These are phyloP conservation scores for Lipomyces japonicus DNA, from an alignment of 805 yeast genomes.

Conservation along the genomic window DNA sequence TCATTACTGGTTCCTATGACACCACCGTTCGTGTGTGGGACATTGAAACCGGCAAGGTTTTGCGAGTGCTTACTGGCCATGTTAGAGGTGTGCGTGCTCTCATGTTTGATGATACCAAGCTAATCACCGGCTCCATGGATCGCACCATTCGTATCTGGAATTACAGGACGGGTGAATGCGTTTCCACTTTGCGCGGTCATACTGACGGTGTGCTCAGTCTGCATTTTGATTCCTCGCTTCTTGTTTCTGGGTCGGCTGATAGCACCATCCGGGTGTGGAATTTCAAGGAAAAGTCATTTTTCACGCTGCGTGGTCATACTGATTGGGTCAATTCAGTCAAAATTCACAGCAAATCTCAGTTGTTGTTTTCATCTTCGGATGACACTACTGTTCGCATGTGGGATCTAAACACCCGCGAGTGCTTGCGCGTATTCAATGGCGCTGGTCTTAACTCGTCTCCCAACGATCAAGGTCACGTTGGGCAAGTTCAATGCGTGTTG, in stretches of 20 bases:
- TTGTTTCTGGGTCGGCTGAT: slow-evolving; percentile 93
- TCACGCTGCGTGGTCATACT: slow-evolving; percentile 86
- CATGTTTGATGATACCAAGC: slow-evolving; percentile 80
- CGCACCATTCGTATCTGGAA: slow-evolving; percentile 94
- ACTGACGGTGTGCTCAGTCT: slow-evolving; percentile 79
- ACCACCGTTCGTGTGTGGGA: slow-evolving; percentile 93
- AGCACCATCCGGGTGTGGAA: slow-evolving; percentile 93
- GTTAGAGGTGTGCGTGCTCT: slow-evolving; percentile 79
- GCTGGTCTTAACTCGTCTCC: slow-evolving; percentile 3
- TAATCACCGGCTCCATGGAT: slow-evolving; percentile 90
- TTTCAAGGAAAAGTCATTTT: slow-evolving; percentile 87
- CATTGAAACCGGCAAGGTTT: slow-evolving; percentile 67
- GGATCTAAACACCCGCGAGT: slow-evolving; percentile 78
- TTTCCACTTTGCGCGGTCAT: slow-evolving; percentile 91
- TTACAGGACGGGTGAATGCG: slow-evolving; percentile 88
- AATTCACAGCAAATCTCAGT: slow-evolving; percentile 71
- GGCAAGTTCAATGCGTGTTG: slow-evolving; percentile 88
- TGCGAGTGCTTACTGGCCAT: slow-evolving; percentile 84
- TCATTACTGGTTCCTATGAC: slow-evolving; percentile 92
- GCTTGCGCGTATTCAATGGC: slow-evolving; percentile 70
- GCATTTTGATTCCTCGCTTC: slow-evolving; percentile 74
- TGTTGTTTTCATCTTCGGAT: slow-evolving; percentile 83
- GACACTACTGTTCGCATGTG: slow-evolving; percentile 92
- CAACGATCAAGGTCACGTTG: slow-evolving; percentile 66
- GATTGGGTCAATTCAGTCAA: slow-evolving; percentile 91